Base-by-base conservation (phyloP, 2,329 filamentous ascomycete genomes). In the Cytospora piceae region DNA sequence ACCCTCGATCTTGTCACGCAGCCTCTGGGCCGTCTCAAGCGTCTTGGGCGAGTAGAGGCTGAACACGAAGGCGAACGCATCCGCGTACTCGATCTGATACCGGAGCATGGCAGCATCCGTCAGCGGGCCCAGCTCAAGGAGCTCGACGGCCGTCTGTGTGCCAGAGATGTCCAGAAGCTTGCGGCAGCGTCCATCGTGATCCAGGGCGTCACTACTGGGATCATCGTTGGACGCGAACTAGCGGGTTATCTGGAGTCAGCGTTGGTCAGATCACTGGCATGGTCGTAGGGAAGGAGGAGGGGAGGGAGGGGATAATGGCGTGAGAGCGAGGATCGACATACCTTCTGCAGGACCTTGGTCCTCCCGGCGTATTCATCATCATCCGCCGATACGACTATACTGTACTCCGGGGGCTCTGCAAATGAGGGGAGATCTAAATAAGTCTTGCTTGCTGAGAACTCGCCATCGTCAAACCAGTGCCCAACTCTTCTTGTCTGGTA, bases 131-230 rank as follows among this genome's bases (percentile, higher is more conserved):
- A 68, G 60, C 63, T 68, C 66, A 42, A 68, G 34, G 20, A 68
- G 63, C 66, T 68, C 66, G 52, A 68, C 46, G 49, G 57, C 53
- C 32, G 64, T 63, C 31, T 56, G 22, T 22, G 57, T 61, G 32
- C 66, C 66, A 17, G 66, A 68, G 63, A 68, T 63, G 66, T 68
- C 66, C 59, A 68, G 63, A 51, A 68, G 56, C 66, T 66, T 68
- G 32, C 66, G 66, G 59, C 60, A 66, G 63, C 66, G 66, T 2
- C 39, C 59, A 52, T 68, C 66, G 27, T 63, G 52, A 56, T 63
- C 58, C 27, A 59, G 51, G 58, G 49, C 63, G 32, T 37, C 61
- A 46, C 58, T 49, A 34, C 58, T 49, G 27, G 66, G 59, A 53
- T 67, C 65, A 65, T 62, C 66, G 57, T 42, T 65, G 66, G 53